Evolutionary conservation across 1,284 basidiomycete genomes (phyloP).

Genomic region (Marasmius sp.): DNA sequence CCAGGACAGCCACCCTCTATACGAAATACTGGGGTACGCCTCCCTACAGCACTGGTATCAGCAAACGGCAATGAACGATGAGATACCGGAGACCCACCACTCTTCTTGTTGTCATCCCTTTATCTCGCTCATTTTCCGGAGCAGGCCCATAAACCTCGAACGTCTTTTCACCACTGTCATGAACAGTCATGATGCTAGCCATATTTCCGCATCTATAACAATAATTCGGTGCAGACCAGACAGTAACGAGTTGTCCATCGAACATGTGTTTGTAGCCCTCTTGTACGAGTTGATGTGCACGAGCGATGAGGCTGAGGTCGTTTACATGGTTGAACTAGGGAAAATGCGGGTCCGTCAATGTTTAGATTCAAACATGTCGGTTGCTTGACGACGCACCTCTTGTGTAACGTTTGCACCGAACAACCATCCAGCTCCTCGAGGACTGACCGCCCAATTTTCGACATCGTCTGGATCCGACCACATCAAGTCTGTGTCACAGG

Average conservation of each 20-base stretch:
- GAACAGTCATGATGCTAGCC: constrained; percentile 74
- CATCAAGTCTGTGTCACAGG: constrained; percentile 74
- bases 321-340: constrained; percentile 91
- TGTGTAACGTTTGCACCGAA: constrained; percentile 86
- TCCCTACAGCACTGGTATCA: neutral
- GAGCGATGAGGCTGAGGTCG: constrained; percentile 79
- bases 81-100: constrained; percentile 46
- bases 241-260: constrained; percentile 90
- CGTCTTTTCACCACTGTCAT: constrained; percentile 59
- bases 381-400: constrained; percentile 54
- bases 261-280: constrained; percentile 99
- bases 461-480: constrained; percentile 98
- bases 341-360: neutral
- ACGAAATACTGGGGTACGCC: constrained; percentile 1
- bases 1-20: neutral
- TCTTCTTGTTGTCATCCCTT: constrained; percentile 61
- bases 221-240: constrained; percentile 98
- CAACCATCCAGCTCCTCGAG: constrained; percentile 94
- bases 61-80: neutral
- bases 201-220: constrained; percentile 83
- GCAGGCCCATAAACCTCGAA: constrained; percentile 87
- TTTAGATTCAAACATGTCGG: no score
- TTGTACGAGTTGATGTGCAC: constrained; percentile 94
- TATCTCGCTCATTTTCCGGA: constrained; percentile 82
- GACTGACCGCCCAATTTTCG: constrained; percentile 93